Percentiles rank a stretch among this genome's conserved stretches.
These are phyloP conservation scores for Candida tammaniensis DNA, from an alignment of 805 yeast genomes.

Conservation along the genomic window DNA sequence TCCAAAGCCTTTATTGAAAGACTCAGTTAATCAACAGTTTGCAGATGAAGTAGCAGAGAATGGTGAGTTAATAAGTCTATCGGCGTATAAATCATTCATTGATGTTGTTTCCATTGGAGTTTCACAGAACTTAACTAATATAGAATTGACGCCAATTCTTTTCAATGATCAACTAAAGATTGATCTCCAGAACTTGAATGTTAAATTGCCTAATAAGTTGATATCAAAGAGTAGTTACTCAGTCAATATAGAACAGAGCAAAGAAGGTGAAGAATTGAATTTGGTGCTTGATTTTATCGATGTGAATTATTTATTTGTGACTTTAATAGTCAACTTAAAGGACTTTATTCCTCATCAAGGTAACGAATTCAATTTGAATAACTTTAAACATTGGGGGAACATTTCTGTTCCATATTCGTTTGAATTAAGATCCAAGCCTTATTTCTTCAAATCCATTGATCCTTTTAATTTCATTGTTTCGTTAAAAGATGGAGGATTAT, in stretches of 20 bases:
- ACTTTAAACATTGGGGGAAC: slow-evolving; percentile 58
- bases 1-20: neutral
- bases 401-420: slow-evolving; percentile 66
- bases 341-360: slow-evolving; percentile 37
- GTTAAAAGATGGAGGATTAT: slow-evolving; percentile 73
- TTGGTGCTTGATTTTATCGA: slow-evolving; percentile 56
- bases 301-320: slow-evolving; percentile 48
- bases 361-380: slow-evolving; percentile 22
- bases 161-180: slow-evolving; percentile 30
- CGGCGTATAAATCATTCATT: slow-evolving; percentile 18
- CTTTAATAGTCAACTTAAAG: slow-evolving; percentile 41
- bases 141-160: slow-evolving; percentile 39
- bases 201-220: slow-evolving; percentile 25
- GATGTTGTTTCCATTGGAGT: slow-evolving; percentile 30
- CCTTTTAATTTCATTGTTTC: slow-evolving; percentile 50
- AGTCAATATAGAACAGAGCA: slow-evolving; percentile 7
- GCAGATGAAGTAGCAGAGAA: slow-evolving; percentile 14
- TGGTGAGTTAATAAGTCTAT: slow-evolving; percentile 24
- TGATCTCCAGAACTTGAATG: slow-evolving; percentile 30
- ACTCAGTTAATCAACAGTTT: slow-evolving; percentile 23
- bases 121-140: slow-evolving; percentile 26
- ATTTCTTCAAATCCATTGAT: slow-evolving; percentile 40
- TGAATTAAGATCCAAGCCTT: slow-evolving; percentile 36
- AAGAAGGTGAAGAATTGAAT: slow-evolving; percentile 11
- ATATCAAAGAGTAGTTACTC: slow-evolving; percentile 17